These are phyloP conservation scores for Komagataella ulmi DNA, from an alignment of 805 yeast species.

Conservation along the genomic window DNA sequence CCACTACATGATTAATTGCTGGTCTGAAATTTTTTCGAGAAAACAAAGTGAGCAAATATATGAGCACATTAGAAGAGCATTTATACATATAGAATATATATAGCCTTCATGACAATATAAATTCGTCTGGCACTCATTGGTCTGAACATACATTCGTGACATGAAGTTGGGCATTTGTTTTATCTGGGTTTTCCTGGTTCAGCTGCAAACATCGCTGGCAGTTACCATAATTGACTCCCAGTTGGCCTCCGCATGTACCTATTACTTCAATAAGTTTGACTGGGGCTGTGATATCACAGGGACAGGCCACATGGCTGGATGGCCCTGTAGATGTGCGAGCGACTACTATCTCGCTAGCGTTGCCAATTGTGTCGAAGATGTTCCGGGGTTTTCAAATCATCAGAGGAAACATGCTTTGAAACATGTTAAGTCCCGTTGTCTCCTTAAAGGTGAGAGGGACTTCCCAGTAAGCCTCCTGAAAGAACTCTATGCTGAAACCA, in stretches of 20 bases:
- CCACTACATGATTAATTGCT: not conserved
- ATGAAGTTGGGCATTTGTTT: not conserved
- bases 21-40: not conserved
- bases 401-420: conserved; percentile 22
- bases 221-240: conserved; percentile 18
- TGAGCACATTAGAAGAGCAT: not conserved
- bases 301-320: conserved; percentile 16
- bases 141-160: not conserved
- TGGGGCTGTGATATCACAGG: conserved; percentile 28
- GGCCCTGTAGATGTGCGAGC: conserved; percentile 26
- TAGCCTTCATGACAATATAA: not conserved
- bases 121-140: no score
- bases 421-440: conserved; percentile 23
- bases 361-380: conserved; percentile 24
- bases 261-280: conserved; percentile 22
- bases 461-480: not conserved
- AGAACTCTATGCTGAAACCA: not conserved
- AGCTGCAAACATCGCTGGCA: not conserved
- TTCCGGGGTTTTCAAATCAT: conserved; percentile 15
- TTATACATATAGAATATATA: not conserved
- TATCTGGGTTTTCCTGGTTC: not conserved
- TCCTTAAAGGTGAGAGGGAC: conserved; percentile 11
- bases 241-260: conserved; percentile 26
- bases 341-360: conserved; percentile 30
- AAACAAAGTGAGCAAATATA: not conserved